Evolutionary conservation across 192 early-diverging fungal genomes (phyloP), one percentile per base, ranked within the genome.

Genomic region (Dimargaris cristalligena): DNA sequence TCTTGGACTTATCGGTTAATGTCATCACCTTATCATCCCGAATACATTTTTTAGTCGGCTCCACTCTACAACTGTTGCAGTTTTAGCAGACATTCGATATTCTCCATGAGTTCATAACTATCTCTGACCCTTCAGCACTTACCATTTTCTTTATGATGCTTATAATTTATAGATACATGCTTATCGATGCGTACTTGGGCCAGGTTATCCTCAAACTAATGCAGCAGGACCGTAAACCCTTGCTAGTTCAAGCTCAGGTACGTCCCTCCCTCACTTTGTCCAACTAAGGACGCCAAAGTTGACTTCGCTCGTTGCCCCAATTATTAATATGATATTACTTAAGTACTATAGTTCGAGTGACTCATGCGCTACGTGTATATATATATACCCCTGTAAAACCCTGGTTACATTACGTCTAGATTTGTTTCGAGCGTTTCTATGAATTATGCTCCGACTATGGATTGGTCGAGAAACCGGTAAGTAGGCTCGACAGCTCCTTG

Each of bases 151-250:
- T 54, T 49, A 4, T 69, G 67, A 35, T 55, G 58, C 33, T 28
- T 63, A 20, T 50, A 69, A 20, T 47, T 63, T 29, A 66, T 70
- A 79, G 78, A 33, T 84, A 80, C 52, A 54, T 88, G 6, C 60
- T 83, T 18, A 68, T 73, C 10, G 69, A 82, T 33, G 70, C 76
- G 41, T 82, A 81, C 61, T 62, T 79, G 11, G 85, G 76, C 10
- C 70, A 81, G 41, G 32, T 83, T 0, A 64, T 68, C 14, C 44
- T 71, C 3, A 82, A 81, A 59, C 52, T 60, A 50, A 67, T 64
- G 2, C 58, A 60, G 20, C 65, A 47, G 9, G 69, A 78, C 67
- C 74, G 81, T 20, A 49, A 63, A 2, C 34, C 59, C 6, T 60
- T 74, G 52, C 60, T 86, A 34, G 62, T 65, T 3, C 62, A 29